These are phyloP conservation scores for Oryza coarctata DNA, from an alignment of 176 grass and related monocot genomes.

Conservation along the genomic window DNA sequence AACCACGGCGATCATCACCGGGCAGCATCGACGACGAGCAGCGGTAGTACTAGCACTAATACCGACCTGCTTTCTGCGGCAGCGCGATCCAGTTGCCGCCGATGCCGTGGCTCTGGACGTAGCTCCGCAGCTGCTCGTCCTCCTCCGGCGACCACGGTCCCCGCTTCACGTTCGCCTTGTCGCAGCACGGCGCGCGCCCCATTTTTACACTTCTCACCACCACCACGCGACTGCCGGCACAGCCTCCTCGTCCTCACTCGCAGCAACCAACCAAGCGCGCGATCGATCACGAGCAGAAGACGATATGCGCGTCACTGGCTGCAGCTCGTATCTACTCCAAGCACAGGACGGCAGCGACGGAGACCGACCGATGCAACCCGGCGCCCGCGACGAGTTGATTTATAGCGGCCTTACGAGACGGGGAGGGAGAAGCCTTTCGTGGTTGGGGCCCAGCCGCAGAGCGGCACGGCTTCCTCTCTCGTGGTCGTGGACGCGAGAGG, in stretches of 20 bases:
- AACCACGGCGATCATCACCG: too few relatives aligned
- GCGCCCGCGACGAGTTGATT: neutral
- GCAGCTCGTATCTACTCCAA: neutral
- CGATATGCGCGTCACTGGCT: neutral
- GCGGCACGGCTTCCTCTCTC: neutral
- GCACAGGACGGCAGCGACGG: neutral
- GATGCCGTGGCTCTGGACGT: constrained; percentile 62
- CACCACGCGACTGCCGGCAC: too few relatives aligned
- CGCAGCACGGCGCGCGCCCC: constrained; percentile 94
- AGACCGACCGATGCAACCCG: neutral
- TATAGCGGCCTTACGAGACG: neutral
- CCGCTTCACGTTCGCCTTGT: constrained; percentile 82
- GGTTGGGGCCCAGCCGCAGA: neutral
- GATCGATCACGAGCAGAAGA: neutral
- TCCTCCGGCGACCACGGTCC: constrained; percentile 92
- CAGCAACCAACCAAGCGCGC: neutral
- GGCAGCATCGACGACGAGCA: too few relatives aligned
- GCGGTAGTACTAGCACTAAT: neutral
- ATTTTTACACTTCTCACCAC: constrained; percentile 15
- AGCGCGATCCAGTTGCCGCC: constrained; percentile 94
- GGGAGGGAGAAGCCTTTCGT: neutral
- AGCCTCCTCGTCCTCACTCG: too few relatives aligned
- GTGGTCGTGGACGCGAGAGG: too few relatives aligned
- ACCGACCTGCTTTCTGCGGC: constrained; percentile 82
- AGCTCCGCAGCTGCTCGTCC: constrained; percentile 64